Conservation (phyloP, 2,329 filamentous ascomycete species). For the Parafenestella ontariensis region DNA sequence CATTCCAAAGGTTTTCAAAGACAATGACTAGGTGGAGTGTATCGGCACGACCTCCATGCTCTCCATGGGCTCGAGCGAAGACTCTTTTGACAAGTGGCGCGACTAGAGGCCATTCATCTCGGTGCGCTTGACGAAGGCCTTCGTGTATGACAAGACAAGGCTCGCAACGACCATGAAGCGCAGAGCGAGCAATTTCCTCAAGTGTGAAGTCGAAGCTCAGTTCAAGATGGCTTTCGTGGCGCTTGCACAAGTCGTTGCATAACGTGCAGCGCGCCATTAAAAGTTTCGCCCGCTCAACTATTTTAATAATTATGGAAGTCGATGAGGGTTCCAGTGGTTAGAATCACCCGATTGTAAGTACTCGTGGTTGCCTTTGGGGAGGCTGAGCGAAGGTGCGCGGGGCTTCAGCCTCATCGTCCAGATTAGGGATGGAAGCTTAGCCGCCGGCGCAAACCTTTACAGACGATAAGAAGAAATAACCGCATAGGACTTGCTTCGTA, state of each 20-base stretch:
- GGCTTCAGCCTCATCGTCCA: too few relatives aligned
- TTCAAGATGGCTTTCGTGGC: conserved; percentile 8
- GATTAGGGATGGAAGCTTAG: too few relatives aligned
- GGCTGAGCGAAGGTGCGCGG: too few relatives aligned
- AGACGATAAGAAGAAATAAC: too few relatives aligned
- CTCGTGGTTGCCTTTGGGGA: too few relatives aligned
- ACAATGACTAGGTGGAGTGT: conserved; percentile 14
- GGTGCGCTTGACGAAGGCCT: conserved; percentile 20
- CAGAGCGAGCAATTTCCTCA: conserved; percentile 9
- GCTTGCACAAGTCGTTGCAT: conserved; percentile 15
- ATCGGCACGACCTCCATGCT: conserved; percentile 3
- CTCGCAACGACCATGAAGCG: conserved; percentile 10
- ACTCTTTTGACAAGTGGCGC: conserved; percentile 14
- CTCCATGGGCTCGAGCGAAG: conserved; percentile 11
- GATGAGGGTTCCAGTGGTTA: too few relatives aligned
- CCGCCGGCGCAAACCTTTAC: too few relatives aligned
- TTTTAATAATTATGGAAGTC: too few relatives aligned
- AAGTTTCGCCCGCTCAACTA: neutral
- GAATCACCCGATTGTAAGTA: too few relatives aligned
- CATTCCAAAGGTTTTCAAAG: conserved; percentile 20
- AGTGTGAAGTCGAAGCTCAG: conserved; percentile 22
- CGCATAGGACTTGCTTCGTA: too few relatives aligned
- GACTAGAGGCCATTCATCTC: conserved; percentile 6
- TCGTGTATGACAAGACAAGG: conserved; percentile 22
- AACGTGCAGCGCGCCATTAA: conserved; percentile 9